Base-by-base conservation (phyloP, 768 basidiomycete genomes). In the Lyophyllum atratum region DNA sequence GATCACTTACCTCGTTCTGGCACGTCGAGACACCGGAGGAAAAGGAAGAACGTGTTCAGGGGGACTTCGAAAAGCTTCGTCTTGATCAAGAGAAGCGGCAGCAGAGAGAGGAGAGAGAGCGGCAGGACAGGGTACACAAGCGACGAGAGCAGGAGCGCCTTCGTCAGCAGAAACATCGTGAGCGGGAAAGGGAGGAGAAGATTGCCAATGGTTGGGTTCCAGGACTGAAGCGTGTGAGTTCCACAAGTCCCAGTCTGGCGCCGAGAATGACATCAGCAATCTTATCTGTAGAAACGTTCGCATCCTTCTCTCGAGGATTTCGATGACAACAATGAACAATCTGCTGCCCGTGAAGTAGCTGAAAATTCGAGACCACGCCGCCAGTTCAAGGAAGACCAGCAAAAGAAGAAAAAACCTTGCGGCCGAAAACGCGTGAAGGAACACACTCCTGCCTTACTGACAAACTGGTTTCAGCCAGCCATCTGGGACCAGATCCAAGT, bases 391-490 rank as follows among this genome's bases (percentile, higher is more conserved):
- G 34, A 40, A 45, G 22, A 58, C 34, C n/a, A 40, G 29, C 25
- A 49, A 24, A 54, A 48, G 31, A 12, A 52, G 21, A 49, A 49
- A 2, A 62, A 59, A 51, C 50, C 43, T 8, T 44, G 17, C 17
- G 61, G 58, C 5, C 47, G 49, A n/a, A 62, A 59, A 45, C 44
- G 22, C 12, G 40, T 50, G 4, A 8, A 48, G 1, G 31, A 37
- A 28, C 21, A 21, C 6, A n/a, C 46, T 8, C n/a, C 19, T 4
- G 57, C 61, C 5, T 51, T 33, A 39, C 50, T 55, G 26, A 40
- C 40, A 17, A 62, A 62, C 45, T 62, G 61, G 61, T 53, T 54
- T 56, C 40, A 31, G 11, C 61, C 61, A 17, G 3, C 52, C 3
- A 10, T 24, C 8, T 62, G 57, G 58, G 21, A 28, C n/a, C 55